Conservation (phyloP, 164 flowering plant genomes). For the Macadamia tetraphylla region DNA sequence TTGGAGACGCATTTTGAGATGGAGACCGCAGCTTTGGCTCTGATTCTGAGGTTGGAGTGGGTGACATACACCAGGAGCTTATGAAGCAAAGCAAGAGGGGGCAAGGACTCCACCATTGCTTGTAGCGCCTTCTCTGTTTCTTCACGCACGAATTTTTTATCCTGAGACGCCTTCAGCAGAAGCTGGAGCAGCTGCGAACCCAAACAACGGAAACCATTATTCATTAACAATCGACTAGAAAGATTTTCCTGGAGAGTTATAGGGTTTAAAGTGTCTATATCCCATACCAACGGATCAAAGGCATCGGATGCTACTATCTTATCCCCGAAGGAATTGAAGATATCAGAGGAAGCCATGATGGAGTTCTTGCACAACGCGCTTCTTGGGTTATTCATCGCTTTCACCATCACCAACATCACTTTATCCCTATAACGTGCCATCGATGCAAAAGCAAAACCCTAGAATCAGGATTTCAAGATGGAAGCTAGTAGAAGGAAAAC, state of each 20-base stretch:
- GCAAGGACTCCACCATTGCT: conserved; percentile 52
- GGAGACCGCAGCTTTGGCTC: conserved; percentile 80
- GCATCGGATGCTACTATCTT: conserved; percentile 49
- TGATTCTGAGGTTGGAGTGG: conserved; percentile 58
- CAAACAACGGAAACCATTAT: not conserved
- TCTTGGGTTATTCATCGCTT: conserved; percentile 92
- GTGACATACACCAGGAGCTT: conserved; percentile 49
- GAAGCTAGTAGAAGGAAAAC: not conserved
- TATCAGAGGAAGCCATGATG: conserved; percentile 85
- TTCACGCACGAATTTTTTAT: conserved; percentile 87
- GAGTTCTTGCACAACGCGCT: conserved; percentile 89
- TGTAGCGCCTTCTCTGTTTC: conserved; percentile 71
- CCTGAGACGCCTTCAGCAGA: conserved; percentile 85
- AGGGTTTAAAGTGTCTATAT: not conserved
- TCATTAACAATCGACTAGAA: not conserved
- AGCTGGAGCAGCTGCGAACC: conserved; percentile 64
- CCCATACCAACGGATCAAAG: conserved; percentile 58
- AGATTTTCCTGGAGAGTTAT: not conserved
- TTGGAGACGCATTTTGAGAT: conserved; percentile 62
- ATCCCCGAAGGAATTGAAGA: conserved; percentile 62
- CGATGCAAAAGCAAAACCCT: not conserved
- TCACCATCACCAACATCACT: conserved; percentile 53
- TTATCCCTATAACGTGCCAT: conserved; percentile 44
- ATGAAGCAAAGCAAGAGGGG: conserved; percentile 59
- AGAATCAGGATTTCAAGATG: not conserved